phyloP scores from a whole-genome alignment of 768 basidiomycete genomes.

The Xerocomus potaroensis region DNA sequence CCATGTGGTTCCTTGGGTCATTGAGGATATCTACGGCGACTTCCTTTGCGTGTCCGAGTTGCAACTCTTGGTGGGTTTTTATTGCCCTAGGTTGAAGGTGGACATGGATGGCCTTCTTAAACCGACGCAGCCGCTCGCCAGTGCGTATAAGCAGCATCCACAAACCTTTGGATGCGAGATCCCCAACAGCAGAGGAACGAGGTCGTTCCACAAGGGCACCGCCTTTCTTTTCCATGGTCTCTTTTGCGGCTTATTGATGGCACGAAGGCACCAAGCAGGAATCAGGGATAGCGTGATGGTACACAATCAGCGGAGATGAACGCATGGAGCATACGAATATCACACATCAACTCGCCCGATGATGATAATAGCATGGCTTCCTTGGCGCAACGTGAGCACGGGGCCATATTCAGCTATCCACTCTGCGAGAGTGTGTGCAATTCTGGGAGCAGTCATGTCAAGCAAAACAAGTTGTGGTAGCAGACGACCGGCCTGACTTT shows the following conservation, averaged over 20 bases:
- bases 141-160: slow-evolving; percentile 42
- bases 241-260: slow-evolving; percentile 40
- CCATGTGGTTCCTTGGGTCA: slow-evolving; percentile 34
- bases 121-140: slow-evolving; percentile 52
- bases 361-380: slow-evolving; percentile 24
- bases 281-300: not conserved
- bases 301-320: not conserved
- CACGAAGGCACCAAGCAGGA: not conserved
- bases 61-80: slow-evolving; percentile 38
- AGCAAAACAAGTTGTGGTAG: not conserved
- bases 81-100: slow-evolving; percentile 41
- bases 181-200: slow-evolving; percentile 44
- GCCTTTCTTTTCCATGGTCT: slow-evolving; percentile 59
- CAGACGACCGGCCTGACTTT: slow-evolving; percentile 11
- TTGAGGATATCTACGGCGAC: slow-evolving; percentile 28
- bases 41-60: slow-evolving; percentile 32
- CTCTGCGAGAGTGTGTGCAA: slow-evolving; percentile 37
- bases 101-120: slow-evolving; percentile 47
- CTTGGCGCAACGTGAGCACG: slow-evolving; percentile 49
- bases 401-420: slow-evolving; percentile 57
- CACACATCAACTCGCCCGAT: slow-evolving; percentile 21
- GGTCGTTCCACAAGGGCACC: slow-evolving; percentile 47
- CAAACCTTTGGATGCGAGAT: slow-evolving; percentile 49
- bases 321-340: not conserved
- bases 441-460: not conserved